Base-by-base conservation (phyloP, 177 flowering plant species). In the Vitis hybrid region DNA sequence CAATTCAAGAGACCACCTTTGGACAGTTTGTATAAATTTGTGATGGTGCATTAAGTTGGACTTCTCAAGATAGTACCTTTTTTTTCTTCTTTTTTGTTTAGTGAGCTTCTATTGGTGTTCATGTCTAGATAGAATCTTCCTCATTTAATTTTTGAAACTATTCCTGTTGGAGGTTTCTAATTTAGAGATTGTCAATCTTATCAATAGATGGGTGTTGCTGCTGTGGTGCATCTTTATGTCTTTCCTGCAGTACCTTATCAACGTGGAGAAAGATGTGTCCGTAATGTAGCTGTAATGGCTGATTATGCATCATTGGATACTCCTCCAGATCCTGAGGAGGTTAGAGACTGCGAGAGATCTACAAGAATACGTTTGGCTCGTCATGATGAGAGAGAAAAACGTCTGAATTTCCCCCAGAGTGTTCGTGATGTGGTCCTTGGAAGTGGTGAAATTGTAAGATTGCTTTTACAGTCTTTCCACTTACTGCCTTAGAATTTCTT, bases 291-390 rank as follows among this genome's bases (percentile, higher is more conserved):
- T 75, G 98, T 95, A 19, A 79, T 95, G 95, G 59, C 87, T 21
- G 97, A 95, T 76, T 95, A 95, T 83, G 99, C 98, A 72, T 84
- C 98, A 51, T 71, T 91, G 61, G 98, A 91, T 69, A 60, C 88
- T 23, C 89, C 92, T 74, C 94, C 89, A 52, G 99, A 95, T 83
- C 96, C 97, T 26, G 98, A 95, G 62, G 99, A 95, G 79, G 97
- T 95, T 69, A 83, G 72, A 68, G 99, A 95, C 71, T 75, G 90
- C 75, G 97, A 85, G 76, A 87, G 87, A 73, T 71, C 75, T 18
- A 88, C 93, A 3, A 87, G 79, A 77, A 58, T 84, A 52, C 83
- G 77, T 51, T 57, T 85, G 69, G 78, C 85, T 76, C 84, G 82
- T 50, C 84, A 80, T 70, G 96, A 84, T 67, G 98, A 89, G 23